These are phyloP conservation scores for Trametes hirsuta DNA, from an alignment of 1,284 basidiomycete genomes.

Conservation along the genomic window DNA sequence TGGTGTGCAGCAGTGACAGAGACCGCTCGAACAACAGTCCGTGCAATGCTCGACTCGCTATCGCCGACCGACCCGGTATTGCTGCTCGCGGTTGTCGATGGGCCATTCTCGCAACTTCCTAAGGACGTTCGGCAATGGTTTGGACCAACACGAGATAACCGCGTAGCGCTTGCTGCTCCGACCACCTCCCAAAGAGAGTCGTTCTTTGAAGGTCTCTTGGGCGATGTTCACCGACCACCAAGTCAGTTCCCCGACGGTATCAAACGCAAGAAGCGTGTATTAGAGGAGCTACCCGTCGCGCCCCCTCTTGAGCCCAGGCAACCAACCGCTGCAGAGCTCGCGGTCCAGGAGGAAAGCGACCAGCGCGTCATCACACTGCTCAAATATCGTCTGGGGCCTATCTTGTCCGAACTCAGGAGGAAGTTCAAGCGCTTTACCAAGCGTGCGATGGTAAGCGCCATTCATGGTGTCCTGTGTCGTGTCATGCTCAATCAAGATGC, in stretches of 20 bases:
- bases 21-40: conserved; percentile 82
- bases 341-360: conserved; percentile 84
- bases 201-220: conserved; percentile 81
- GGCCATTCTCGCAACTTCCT: conserved; percentile 71
- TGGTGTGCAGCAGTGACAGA: conserved; percentile 91
- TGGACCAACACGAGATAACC: conserved; percentile 77
- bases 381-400: conserved; percentile 85
- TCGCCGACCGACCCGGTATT: conserved; percentile 92
- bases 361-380: conserved; percentile 80
- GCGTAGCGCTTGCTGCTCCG: conserved; percentile 66
- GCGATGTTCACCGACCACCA: conserved; percentile 75
- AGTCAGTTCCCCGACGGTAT: conserved; percentile 92
- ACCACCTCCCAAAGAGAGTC: conserved; percentile 58
- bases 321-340: conserved; percentile 84
- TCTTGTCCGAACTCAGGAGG: conserved; percentile 88
- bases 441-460: conserved; percentile 64
- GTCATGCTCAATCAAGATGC: conserved; percentile 3
- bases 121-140: conserved; percentile 93
- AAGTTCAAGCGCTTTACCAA: conserved; percentile 94
- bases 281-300: conserved; percentile 88
- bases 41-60: conserved; percentile 89
- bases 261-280: conserved; percentile 79
- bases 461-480: neutral
- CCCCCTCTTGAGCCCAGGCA: conserved; percentile 87
- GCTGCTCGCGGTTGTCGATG: conserved; percentile 88